Percentiles rank a stretch among this genome's conserved stretches.
Conservation (phyloP, 164 flowering plant genomes). For the Protea cynaroides region DNA sequence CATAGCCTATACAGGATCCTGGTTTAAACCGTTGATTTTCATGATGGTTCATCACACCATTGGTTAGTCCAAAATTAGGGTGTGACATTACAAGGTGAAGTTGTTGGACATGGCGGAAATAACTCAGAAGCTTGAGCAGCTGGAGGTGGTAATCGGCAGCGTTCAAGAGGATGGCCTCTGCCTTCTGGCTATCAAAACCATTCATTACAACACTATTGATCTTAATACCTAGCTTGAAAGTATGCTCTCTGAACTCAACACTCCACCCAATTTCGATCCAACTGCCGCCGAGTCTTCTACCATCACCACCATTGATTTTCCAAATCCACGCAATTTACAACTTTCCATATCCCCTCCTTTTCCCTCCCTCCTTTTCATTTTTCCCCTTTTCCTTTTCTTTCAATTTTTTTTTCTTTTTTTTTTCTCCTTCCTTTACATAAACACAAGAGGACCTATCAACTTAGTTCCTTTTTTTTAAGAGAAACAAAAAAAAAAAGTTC, state of each 20-base stretch:
- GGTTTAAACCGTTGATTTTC: no score
- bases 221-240: conserved; percentile 62
- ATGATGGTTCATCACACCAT: no score
- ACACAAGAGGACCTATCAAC: no score
- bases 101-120: conserved; percentile 82
- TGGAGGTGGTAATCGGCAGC: conserved; percentile 60
- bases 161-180: conserved; percentile 49
- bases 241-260: conserved; percentile 62
- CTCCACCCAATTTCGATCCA: conserved; percentile 16
- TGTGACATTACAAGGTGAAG: conserved; percentile 69
- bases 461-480: no score
- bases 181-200: conserved; percentile 52
- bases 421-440: no score
- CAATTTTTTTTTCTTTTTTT: no score
- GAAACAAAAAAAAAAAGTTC: no score
- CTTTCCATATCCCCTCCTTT: no score
- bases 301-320: conserved; percentile 18
- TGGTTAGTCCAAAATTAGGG: no score
- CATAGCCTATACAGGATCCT: no score
- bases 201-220: conserved; percentile 81
- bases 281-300: conserved; percentile 29
- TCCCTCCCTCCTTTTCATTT: no score
- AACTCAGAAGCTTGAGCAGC: conserved; percentile 72
- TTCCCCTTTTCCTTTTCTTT: no score
- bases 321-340: conserved; percentile 5